Base-by-base conservation (phyloP, 2,329 filamentous ascomycete species). In the Penicillium verrucosum region DNA sequence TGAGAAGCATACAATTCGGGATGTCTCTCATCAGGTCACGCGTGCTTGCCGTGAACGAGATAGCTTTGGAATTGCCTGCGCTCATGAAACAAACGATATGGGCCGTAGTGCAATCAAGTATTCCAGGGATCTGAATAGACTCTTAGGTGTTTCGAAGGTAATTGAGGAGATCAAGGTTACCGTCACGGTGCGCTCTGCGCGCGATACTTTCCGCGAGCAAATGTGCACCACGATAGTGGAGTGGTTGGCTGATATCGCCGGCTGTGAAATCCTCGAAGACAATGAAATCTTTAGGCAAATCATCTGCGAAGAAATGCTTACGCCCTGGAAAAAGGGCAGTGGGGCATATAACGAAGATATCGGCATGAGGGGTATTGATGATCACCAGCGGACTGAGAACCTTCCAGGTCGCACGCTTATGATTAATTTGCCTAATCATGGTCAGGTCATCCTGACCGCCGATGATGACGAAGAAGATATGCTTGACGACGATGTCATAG, bases 211-310 rank as follows among this genome's bases (percentile, higher is more conserved):
- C 76, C 85, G 94, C 57, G 94, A 99, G 72, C 90, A 97, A 72
- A 99, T 99, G 95, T 97, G 92, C 67, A 92, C 90, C n/a, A 91
- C 92, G 16, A 93, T 99, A 59, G 89, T 99, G 52, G 92, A 97
- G 67, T 99, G 95, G 95, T 82, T 99, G 21, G 84, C 87, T 51
- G 95, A 99, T 73, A 95, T 99, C 67, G 85, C 92, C 8, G 92
- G 92, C 30, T 97, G 92, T 73, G 89, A 86, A 51, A 89, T 96
- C 45, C 91, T 90, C 1, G 80, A 85, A 32, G 91, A 99, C 68
- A 84, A 86, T 60, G 81, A 89, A 58, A 85, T 97, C 18, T 79
- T 99, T 42, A 85, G 92, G 37, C 87, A 85, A 50, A 86, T 89
- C 7, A 85, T 99, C 38, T 99, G 94, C 68, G 91, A 97, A 72